phyloP scores from a whole-genome alignment of 192 early-diverging fungal species.

The Jimgerdemannia flammicorona region DNA sequence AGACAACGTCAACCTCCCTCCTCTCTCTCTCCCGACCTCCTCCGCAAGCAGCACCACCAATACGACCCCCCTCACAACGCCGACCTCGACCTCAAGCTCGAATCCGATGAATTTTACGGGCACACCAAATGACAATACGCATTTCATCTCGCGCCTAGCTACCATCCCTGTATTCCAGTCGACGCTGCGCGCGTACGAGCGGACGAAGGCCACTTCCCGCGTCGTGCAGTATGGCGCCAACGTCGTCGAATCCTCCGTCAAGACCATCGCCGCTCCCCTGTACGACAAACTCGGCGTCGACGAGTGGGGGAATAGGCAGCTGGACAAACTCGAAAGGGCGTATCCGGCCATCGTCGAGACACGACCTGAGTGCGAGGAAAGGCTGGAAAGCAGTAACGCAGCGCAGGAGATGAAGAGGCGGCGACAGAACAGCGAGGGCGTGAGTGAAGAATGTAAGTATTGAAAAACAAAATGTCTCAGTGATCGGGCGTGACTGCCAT shows the following conservation, averaged over 20 bases:
- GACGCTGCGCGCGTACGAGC: constrained; percentile 71
- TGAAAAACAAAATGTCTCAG: neutral
- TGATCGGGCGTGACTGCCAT: neutral
- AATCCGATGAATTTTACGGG: constrained; percentile 11
- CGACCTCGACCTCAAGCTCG: constrained; percentile 9
- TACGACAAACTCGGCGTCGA: constrained; percentile 71
- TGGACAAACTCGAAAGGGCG: constrained; percentile 57
- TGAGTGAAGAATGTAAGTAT: constrained; percentile 33
- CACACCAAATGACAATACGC: constrained; percentile 7
- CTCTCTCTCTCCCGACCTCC: neutral
- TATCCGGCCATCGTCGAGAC: no score
- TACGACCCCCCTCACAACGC: constrained; percentile 10
- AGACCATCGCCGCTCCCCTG: constrained; percentile 67
- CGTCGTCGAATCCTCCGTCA: constrained; percentile 74
- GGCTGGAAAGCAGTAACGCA: neutral
- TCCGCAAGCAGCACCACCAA: constrained; percentile 24
- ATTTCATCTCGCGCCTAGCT: constrained; percentile 76
- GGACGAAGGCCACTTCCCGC: constrained; percentile 58
- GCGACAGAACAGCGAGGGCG: constrained; percentile 27
- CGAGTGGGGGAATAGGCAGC: constrained; percentile 69
- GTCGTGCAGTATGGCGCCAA: constrained; percentile 68
- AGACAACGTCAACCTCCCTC: neutral
- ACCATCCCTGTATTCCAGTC: constrained; percentile 76
- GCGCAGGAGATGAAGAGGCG: constrained; percentile 6
- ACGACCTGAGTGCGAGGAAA: no score